These are phyloP conservation scores for Xylaria longipes DNA, from an alignment of 495 filamentous ascomycete genomes.

Conservation along the genomic window DNA sequence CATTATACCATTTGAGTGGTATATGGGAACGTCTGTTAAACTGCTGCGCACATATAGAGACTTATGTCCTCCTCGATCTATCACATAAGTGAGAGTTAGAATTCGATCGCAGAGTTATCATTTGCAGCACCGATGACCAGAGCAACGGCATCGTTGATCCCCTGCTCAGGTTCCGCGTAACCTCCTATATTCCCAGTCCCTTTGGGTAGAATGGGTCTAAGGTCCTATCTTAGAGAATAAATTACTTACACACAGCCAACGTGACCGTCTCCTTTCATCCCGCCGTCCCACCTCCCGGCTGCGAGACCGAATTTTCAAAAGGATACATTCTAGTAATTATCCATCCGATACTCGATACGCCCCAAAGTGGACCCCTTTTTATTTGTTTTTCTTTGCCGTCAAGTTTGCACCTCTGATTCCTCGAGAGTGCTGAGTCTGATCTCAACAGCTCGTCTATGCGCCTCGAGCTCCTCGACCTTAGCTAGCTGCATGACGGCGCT, in stretches of 20 bases:
- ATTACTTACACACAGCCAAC: neutral
- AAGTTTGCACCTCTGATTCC: neutral
- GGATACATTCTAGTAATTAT: neutral
- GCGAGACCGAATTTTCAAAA: neutral
- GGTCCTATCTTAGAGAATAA: neutral
- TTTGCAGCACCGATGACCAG: neutral
- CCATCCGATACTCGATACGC: neutral
- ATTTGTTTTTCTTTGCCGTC: neutral
- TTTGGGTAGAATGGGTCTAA: neutral
- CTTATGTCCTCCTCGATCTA: neutral
- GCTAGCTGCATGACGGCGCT: constrained; percentile 92
- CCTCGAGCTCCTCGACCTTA: constrained; percentile 92
- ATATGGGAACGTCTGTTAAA: neutral
- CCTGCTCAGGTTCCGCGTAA: neutral
- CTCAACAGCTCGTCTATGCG: constrained; percentile 89
- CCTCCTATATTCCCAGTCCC: neutral
- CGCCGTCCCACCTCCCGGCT: neutral
- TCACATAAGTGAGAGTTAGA: neutral
- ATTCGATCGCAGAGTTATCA: neutral
- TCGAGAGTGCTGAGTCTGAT: constrained; percentile 64
- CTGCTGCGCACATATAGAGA: neutral
- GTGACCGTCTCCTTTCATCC: neutral
- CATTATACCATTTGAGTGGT: neutral
- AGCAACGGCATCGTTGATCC: neutral
- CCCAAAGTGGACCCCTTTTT: neutral